Evolutionary conservation across 208 protist species (phyloP).

Genomic region (Acanthamoeba castellanii): DNA sequence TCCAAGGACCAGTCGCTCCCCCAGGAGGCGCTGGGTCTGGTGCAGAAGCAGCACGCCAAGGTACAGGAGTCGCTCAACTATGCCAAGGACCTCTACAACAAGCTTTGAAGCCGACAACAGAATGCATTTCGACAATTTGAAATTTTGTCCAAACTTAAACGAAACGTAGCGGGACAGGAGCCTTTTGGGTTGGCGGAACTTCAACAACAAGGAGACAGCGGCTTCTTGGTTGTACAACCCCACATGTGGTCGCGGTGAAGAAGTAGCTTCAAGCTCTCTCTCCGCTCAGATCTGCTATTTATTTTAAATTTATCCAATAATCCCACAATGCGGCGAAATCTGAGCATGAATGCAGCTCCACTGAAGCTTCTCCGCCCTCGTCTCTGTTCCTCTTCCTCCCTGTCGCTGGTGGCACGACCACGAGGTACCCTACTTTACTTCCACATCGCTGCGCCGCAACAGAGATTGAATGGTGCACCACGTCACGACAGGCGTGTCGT

Average conservation of each 20-base stretch:
- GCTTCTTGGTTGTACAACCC: not conserved
- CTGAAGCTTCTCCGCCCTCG: no score
- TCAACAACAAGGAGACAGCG: not conserved
- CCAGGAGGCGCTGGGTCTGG: not conserved
- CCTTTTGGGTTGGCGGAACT: not conserved
- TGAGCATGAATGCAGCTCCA: no score
- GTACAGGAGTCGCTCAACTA: slow-evolving; percentile 32
- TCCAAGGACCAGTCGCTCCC: not conserved
- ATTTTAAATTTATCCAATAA: no score
- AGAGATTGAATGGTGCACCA: no score
- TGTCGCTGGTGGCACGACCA: no score
- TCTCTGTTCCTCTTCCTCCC: no score
- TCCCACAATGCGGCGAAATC: no score
- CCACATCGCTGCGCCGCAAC: not conserved
- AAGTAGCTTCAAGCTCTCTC: not conserved
- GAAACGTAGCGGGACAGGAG: not conserved
- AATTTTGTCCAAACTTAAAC: not conserved
- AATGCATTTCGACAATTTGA: not conserved
- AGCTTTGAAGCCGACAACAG: not conserved
- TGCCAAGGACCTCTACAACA: slow-evolving; percentile 36
- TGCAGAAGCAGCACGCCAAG: slow-evolving; percentile 11
- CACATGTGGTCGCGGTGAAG: no score
- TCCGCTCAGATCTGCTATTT: no score
- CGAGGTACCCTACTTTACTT: not conserved
- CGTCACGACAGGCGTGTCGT: no score